Base-by-base conservation (phyloP, 1,139 yeast species). In the Hansenula lynferdii region DNA sequence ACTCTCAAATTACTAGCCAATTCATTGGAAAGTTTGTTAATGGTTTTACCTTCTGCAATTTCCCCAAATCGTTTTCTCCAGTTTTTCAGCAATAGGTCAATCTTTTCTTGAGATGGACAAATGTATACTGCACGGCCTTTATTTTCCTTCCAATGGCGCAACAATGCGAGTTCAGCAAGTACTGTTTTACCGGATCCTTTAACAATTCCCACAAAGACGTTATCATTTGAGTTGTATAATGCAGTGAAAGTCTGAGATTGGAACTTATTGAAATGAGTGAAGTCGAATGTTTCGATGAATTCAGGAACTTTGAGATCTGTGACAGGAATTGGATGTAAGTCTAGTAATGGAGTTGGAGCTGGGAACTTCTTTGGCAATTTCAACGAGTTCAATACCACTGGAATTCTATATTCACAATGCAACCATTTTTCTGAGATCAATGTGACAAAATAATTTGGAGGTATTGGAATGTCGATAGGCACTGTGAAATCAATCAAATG, bases 391-490 rank as follows among this genome's bases (percentile, higher is more conserved):
- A 92, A 64, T 36, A 77, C 61, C 2, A 87, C 64, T 0, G 96
- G 87, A 3, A 74, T 58, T 42, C 75, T 74, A 48, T 74, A 69
- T 38, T 77, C 86, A 41, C 89, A 77, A 44, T 85, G 90, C 8
- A 89, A 61, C 98, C 98, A 92, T 43, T 70, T 76, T 43, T 89
- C 95, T 43, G 95, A 86, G 3, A 84, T 64, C 16, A 89, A 57
- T 0, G 84, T 70, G 6, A 89, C 72, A 58, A 84, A 85, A 49
- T 83, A 80, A 49, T 80, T 80, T 2, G 96, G 96, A 14, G 94
- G 90, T 4, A 75, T 42, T 1, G 84, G 80, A 6, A 44, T 4
- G 36, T 67, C 43, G 18, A 77, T 45, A 6, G 85, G 75, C 3
- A 90, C 76, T 1, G 85, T 72, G 50, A 87, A 78, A 35, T 82